Evolutionary conservation across 1,139 yeast genomes (phyloP).

Genomic region (Taphrina communis): DNA sequence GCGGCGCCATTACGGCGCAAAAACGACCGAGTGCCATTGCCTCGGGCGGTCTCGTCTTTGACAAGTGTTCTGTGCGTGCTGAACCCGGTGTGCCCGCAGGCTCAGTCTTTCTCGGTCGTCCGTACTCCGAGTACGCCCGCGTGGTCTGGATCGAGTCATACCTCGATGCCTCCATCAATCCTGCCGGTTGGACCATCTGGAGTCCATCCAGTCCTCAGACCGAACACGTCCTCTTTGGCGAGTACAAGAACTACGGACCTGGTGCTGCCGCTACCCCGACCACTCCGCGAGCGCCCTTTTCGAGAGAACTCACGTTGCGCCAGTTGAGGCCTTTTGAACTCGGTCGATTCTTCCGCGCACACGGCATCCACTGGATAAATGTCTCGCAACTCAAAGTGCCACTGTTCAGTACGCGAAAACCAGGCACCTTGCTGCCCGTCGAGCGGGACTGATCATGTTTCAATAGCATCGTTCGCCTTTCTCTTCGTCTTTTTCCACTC

Average conservation of each 20-base stretch:
- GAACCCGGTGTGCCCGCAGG: constrained; percentile 10
- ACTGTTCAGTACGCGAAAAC: constrained; percentile 1
- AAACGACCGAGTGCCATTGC: not conserved
- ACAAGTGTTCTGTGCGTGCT: constrained; percentile 7
- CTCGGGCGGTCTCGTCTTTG: constrained; percentile 22
- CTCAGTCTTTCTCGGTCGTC: constrained; percentile 9
- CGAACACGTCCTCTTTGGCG: constrained; percentile 14
- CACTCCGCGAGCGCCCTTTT: constrained; percentile 2
- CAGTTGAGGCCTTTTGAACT: constrained; percentile 1
- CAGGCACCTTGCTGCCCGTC: not conserved
- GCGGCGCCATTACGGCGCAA: constrained; percentile 21
- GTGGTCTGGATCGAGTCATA: constrained; percentile 2
- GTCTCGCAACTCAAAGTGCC: constrained; percentile 11
- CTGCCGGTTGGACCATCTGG: constrained; percentile 27
- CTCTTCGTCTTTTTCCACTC: no score
- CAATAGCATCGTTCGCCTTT: no score
- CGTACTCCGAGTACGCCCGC: constrained; percentile 13
- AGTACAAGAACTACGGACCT: constrained; percentile 13
- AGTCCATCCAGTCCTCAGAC: constrained; percentile 10
- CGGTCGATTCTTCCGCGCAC: constrained; percentile 6
- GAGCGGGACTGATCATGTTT: constrained; percentile 1
- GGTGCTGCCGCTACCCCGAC: constrained; percentile 1
- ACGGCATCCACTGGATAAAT: constrained; percentile 16
- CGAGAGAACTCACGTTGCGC: constrained; percentile 3
- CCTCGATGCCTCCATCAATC: constrained; percentile 6